A percentile compares a stretch with the other conserved stretches of the same genome.
These are phyloP conservation scores for Aspergillus neotritici DNA, from an alignment of 2,329 filamentous ascomycete genomes.

Conservation along the genomic window DNA sequence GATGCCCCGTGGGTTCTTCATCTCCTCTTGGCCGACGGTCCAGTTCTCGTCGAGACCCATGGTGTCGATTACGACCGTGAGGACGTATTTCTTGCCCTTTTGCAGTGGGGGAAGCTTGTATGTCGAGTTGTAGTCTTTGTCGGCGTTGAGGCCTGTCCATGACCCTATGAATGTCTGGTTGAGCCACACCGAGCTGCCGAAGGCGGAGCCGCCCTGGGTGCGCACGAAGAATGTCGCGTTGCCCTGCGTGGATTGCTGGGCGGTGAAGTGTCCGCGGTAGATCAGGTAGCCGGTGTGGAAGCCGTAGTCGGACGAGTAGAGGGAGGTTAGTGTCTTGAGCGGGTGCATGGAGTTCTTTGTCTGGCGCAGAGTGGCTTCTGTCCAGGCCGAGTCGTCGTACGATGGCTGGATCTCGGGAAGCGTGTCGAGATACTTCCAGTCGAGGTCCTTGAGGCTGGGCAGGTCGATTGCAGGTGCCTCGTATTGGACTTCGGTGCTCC, in stretches of 20 bases:
- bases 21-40: slow-evolving; percentile 53
- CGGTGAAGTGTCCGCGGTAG: slow-evolving; percentile 64
- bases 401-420: slow-evolving; percentile 60
- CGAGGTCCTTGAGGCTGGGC: slow-evolving; percentile 53
- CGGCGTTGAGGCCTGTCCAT: slow-evolving; percentile 52
- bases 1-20: slow-evolving; percentile 55
- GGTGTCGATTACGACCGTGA: slow-evolving; percentile 68
- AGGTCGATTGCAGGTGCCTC: slow-evolving; percentile 47
- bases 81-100: slow-evolving; percentile 50
- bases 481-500: slow-evolving; percentile 50
- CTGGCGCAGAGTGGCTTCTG: slow-evolving; percentile 50
- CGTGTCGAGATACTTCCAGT: slow-evolving; percentile 66
- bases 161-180: slow-evolving; percentile 59
- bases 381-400: slow-evolving; percentile 68
- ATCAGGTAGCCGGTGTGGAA: slow-evolving; percentile 64
- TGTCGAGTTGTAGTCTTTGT: slow-evolving; percentile 49
- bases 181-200: slow-evolving; percentile 63
- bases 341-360: slow-evolving; percentile 56
- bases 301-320: slow-evolving; percentile 68
- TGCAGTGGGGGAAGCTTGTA: slow-evolving; percentile 52
- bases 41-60: slow-evolving; percentile 66
- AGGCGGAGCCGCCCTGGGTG: slow-evolving; percentile 63
- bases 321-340: slow-evolving; percentile 58
- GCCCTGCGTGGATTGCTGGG: slow-evolving; percentile 42
- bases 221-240: slow-evolving; percentile 49